A percentile compares a stretch with the other conserved stretches of the same genome.
Conservation (phyloP, 768 basidiomycete species). For the Mycena pura region DNA sequence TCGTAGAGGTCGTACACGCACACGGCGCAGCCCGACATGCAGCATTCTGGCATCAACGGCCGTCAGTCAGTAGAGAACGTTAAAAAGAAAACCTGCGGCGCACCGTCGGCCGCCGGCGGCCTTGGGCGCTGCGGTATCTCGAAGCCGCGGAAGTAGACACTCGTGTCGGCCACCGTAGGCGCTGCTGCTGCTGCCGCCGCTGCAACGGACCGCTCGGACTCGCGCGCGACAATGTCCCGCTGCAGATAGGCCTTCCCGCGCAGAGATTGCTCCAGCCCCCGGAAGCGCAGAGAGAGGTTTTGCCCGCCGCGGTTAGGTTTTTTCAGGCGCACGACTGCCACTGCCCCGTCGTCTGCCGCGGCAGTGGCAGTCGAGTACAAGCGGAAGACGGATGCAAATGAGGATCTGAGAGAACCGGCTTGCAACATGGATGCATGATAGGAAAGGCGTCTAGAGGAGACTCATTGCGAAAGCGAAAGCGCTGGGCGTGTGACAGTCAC, state of each 20-base stretch:
- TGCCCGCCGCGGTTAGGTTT: conserved; percentile 52
- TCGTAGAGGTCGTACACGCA: conserved; percentile 91
- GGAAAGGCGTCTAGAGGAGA: no score
- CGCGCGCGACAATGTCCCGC: conserved; percentile 27
- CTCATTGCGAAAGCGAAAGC: no score
- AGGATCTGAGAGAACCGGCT: no score
- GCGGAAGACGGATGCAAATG: no score
- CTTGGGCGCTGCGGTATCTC: conserved; percentile 66
- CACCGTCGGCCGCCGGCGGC: conserved; percentile 73
- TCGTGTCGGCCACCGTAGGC: not conserved
- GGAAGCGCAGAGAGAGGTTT: conserved; percentile 65
- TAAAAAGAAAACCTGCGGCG: conserved; percentile 31
- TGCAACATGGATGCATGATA: no score
- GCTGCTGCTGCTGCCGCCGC: conserved; percentile 10
- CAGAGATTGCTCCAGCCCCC: conserved; percentile 60
- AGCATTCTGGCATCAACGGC: conserved; percentile 67
- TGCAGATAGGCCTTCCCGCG: conserved; percentile 49
- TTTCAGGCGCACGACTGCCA: conserved; percentile 28
- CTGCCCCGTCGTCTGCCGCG: no score
- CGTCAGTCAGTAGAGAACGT: not conserved
- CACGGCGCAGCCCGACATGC: conserved; percentile 94
- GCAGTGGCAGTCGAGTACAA: no score
- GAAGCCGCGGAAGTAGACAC: conserved; percentile 54
- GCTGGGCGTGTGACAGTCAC: no score
- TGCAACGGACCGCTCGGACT: conserved; percentile 31